Conservation (phyloP, 331 rosid species). For the Phaseolus coccineus region DNA sequence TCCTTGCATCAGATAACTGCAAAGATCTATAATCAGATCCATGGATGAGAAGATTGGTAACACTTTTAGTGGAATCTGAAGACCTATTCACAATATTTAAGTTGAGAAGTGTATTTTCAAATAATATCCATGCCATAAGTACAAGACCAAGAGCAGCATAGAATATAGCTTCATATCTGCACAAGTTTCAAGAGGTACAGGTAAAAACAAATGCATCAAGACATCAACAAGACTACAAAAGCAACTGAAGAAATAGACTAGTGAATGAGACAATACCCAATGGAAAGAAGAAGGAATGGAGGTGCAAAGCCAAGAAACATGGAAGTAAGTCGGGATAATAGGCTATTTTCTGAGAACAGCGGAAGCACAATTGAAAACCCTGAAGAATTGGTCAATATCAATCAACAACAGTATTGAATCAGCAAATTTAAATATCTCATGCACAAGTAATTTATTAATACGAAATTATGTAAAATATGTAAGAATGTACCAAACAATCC, state of each 20-base stretch:
- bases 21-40: conserved; percentile 65
- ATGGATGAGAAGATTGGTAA: conserved; percentile 51
- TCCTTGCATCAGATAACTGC: conserved; percentile 82
- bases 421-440: conserved; percentile 28
- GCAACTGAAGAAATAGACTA: conserved; percentile 12
- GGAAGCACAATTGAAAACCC: conserved; percentile 86
- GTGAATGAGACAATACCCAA: conserved; percentile 65
- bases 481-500: not conserved
- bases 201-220: conserved; percentile 7
- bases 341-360: conserved; percentile 72
- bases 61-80: conserved; percentile 50
- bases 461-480: not conserved
- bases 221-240: conserved; percentile 14
- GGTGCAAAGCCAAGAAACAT: conserved; percentile 94
- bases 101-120: conserved; percentile 80
- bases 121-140: conserved; percentile 87
- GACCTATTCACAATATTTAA: conserved; percentile 54
- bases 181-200: conserved; percentile 40
- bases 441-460: conserved; percentile 28
- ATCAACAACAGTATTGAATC: conserved; percentile 35
- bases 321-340: conserved; percentile 82
- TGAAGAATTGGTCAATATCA: conserved; percentile 49
- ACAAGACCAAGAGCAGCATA: conserved; percentile 84
- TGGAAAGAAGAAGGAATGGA: conserved; percentile 87
- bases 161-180: conserved; percentile 91